These are phyloP conservation scores for Cladosporium sp. DNA, from an alignment of 2,329 filamentous ascomycete species.

Conservation along the genomic window DNA sequence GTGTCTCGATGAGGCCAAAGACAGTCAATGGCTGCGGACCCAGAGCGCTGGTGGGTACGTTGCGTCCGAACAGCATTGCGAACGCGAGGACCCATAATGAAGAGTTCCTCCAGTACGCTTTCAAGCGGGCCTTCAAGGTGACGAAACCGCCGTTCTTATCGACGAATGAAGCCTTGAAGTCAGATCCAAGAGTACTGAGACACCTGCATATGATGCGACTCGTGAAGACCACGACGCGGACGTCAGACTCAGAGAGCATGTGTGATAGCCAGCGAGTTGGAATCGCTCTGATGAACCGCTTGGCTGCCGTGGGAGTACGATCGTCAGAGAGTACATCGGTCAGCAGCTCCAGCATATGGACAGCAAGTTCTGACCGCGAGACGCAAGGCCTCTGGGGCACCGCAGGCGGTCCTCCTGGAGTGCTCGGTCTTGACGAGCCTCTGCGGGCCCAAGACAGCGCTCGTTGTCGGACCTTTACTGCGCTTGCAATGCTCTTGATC, in stretches of 20 bases:
- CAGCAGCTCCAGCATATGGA: constrained; percentile 24
- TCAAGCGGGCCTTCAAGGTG: constrained; percentile 75
- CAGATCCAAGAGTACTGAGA: constrained; percentile 71
- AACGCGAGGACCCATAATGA: constrained; percentile 84
- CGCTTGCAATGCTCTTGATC: constrained; percentile 22
- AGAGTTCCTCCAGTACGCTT: constrained; percentile 81
- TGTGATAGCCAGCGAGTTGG: constrained; percentile 80
- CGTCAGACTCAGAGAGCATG: constrained; percentile 77
- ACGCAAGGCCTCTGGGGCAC: constrained; percentile 14
- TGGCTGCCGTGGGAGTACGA: constrained; percentile 19
- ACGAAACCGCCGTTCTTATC: constrained; percentile 81
- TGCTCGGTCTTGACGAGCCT: constrained; percentile 21
- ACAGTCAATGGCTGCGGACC: constrained; percentile 65
- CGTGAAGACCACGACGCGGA: constrained; percentile 73
- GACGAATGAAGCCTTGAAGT: constrained; percentile 79
- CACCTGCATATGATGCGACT: constrained; percentile 78
- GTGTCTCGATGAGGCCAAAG: constrained; percentile 66
- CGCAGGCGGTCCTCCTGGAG: constrained; percentile 18
- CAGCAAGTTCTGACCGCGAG: constrained; percentile 24
- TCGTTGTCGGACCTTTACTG: constrained; percentile 23
- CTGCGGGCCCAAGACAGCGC: constrained; percentile 24
- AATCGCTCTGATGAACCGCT: constrained; percentile 84
- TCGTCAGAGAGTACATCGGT: constrained; percentile 22
- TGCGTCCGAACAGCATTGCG: constrained; percentile 77
- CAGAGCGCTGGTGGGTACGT: constrained; percentile 64